These are phyloP conservation scores for Pseudohyphozyma bogoriensis DNA, from an alignment of 768 basidiomycete species.

Conservation along the genomic window DNA sequence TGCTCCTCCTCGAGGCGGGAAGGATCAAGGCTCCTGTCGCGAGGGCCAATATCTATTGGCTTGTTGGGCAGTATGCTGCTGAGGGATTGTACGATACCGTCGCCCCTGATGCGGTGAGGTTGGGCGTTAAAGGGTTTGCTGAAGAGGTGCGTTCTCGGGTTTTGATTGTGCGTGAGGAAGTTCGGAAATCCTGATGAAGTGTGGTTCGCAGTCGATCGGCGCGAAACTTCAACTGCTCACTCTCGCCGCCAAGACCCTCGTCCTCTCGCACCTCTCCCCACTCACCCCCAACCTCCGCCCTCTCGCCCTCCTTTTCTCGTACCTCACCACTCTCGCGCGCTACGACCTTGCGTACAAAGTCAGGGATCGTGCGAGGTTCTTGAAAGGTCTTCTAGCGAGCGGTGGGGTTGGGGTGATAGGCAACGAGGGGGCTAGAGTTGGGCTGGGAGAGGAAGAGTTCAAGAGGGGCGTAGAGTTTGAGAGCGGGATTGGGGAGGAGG, in stretches of 20 bases:
- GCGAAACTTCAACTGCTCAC: conserved; percentile 79
- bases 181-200: too few species aligned
- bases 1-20: conserved; percentile 3
- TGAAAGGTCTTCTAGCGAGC: conserved; percentile 58
- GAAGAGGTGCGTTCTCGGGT: conserved; percentile 50
- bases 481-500: background rate
- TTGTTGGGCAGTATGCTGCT: conserved; percentile 77
- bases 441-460: conserved; percentile 21
- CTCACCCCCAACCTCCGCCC: conserved; percentile 37
- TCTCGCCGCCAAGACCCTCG: conserved; percentile 73
- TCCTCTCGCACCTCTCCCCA: conserved; percentile 50
- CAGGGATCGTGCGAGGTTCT: conserved; percentile 75
- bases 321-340: conserved; percentile 71
- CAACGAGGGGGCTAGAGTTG: conserved; percentile 1
- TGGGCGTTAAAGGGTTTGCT: conserved; percentile 59
- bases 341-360: conserved; percentile 86
- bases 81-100: conserved; percentile 38
- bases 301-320: conserved; percentile 48
- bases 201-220: conserved; percentile 43
- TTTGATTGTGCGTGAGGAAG: background rate
- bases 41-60: conserved; percentile 79
- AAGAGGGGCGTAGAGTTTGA: conserved; percentile 14
- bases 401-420: conserved; percentile 33
- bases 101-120: conserved; percentile 89
- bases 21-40: conserved; percentile 41